phyloP scores from a whole-genome alignment of 352 stramenopile genomes.

The Phytophthora tubulina region DNA sequence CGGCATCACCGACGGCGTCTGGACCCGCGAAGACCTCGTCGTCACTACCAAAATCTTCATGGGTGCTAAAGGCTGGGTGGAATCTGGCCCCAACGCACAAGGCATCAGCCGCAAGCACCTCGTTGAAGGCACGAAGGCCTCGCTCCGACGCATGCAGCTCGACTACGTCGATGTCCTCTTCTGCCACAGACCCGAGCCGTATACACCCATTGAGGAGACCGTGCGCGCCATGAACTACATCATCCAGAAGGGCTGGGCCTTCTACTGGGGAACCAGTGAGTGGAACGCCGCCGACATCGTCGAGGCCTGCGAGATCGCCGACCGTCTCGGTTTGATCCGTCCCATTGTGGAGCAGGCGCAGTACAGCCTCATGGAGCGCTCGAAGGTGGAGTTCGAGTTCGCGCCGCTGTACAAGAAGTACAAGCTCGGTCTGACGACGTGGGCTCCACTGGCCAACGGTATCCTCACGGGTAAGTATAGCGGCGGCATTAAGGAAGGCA shows the following conservation, averaged over 20 bases:
- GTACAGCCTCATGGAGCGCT: slow-evolving; percentile 69
- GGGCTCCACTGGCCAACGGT: slow-evolving; percentile 47
- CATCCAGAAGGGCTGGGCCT: slow-evolving; percentile 18
- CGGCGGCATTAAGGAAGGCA: slow-evolving; percentile 43
- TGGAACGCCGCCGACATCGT: slow-evolving; percentile 54
- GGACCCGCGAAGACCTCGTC: slow-evolving; percentile 35
- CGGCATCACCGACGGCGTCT: slow-evolving; percentile 26
- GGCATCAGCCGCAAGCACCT: slow-evolving; percentile 41
- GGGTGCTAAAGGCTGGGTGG: slow-evolving; percentile 15
- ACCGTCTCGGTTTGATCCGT: slow-evolving; percentile 40
- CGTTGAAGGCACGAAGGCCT: slow-evolving; percentile 36
- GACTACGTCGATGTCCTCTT: slow-evolving; percentile 54
- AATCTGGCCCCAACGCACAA: slow-evolving; percentile 16
- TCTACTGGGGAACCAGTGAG: slow-evolving; percentile 34
- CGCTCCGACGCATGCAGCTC: slow-evolving; percentile 38
- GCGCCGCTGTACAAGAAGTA: slow-evolving; percentile 45
- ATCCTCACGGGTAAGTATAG: slow-evolving; percentile 76
- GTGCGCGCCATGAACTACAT: slow-evolving; percentile 20
- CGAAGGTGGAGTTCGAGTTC: slow-evolving; percentile 66
- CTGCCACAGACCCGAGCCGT: slow-evolving; percentile 49
- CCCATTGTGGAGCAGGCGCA: slow-evolving; percentile 59
- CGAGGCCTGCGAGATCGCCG: slow-evolving; percentile 53
- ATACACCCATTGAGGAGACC: slow-evolving; percentile 25
- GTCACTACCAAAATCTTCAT: slow-evolving; percentile 58
- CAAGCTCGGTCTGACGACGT: slow-evolving; percentile 46